Evolutionary conservation across 2,329 filamentous ascomycete genomes (phyloP).

Genomic region (Sclerotinia borealis): DNA sequence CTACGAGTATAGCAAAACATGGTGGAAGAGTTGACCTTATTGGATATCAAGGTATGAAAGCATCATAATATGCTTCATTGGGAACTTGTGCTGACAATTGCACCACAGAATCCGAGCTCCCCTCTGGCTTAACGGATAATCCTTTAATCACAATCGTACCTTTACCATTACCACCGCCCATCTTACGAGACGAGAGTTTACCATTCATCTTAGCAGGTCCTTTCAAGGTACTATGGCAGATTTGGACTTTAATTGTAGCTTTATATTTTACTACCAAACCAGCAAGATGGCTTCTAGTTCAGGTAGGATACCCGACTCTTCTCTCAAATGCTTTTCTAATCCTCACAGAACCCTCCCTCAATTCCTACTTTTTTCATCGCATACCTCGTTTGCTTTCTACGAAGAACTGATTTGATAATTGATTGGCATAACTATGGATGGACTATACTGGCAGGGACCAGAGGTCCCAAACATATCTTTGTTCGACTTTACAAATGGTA

Average conservation of each 20-base stretch:
- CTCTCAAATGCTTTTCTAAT: neutral
- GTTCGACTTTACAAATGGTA: slow-evolving; percentile 72
- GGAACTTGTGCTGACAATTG: slow-evolving; percentile 8
- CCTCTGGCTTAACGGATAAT: slow-evolving; percentile 68
- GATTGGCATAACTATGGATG: slow-evolving; percentile 99
- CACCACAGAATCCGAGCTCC: slow-evolving; percentile 64
- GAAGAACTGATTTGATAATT: slow-evolving; percentile 76
- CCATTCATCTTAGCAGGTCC: slow-evolving; percentile 76
- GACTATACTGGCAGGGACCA: slow-evolving; percentile 70
- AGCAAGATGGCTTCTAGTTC: slow-evolving; percentile 75
- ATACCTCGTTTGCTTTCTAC: slow-evolving; percentile 63
- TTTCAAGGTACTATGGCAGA: slow-evolving; percentile 80
- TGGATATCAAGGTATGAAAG: slow-evolving; percentile 67
- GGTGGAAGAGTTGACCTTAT: slow-evolving; percentile 77
- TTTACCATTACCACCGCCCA: slow-evolving; percentile 59
- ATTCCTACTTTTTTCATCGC: slow-evolving; percentile 84
- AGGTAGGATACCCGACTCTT: neutral
- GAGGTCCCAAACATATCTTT: slow-evolving; percentile 59
- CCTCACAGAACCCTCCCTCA: slow-evolving; percentile 83
- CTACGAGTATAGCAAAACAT: slow-evolving; percentile 79
- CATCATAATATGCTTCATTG: neutral
- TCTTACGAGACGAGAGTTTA: slow-evolving; percentile 61
- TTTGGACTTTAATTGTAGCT: slow-evolving; percentile 62
- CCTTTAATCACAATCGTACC: slow-evolving; percentile 65
- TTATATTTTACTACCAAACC: slow-evolving; percentile 71